Conservation (phyloP, 78 protist genomes). For the Dictyostelium citrinum region DNA sequence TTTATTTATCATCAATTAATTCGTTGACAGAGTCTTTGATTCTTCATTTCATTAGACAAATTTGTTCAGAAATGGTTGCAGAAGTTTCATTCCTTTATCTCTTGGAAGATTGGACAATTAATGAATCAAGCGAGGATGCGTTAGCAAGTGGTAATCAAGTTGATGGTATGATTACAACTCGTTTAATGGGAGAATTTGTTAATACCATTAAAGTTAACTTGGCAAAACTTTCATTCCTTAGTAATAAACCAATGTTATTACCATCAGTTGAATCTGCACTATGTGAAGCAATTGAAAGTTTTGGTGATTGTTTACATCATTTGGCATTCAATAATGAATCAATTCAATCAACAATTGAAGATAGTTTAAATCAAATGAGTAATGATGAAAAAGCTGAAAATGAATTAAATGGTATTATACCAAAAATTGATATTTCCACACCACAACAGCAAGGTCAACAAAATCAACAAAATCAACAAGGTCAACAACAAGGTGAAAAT, state of each 20-base stretch:
- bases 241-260: constrained; percentile 11
- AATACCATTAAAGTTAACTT: constrained; percentile 2
- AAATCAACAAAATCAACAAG: not conserved
- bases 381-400: not conserved
- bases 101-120: constrained; percentile 41
- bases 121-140: constrained; percentile 10
- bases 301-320: constrained; percentile 70
- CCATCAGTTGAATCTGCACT: constrained; percentile 35
- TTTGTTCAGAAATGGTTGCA: constrained; percentile 70
- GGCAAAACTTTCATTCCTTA: constrained; percentile 1
- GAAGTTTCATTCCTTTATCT: constrained; percentile 71
- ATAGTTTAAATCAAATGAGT: constrained; percentile 7
- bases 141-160: constrained; percentile 43
- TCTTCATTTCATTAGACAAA: constrained; percentile 46
- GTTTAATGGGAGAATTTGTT: constrained; percentile 37
- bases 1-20: constrained; percentile 4
- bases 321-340: constrained; percentile 9
- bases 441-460: not conserved
- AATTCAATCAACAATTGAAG: not conserved
- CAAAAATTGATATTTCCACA: not conserved
- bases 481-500: not conserved
- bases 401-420: not conserved
- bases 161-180: constrained; percentile 65
- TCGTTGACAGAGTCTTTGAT: constrained; percentile 24
- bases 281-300: constrained; percentile 62